Conservation (phyloP, 805 yeast genomes). For the Yamadazyma sp. region DNA sequence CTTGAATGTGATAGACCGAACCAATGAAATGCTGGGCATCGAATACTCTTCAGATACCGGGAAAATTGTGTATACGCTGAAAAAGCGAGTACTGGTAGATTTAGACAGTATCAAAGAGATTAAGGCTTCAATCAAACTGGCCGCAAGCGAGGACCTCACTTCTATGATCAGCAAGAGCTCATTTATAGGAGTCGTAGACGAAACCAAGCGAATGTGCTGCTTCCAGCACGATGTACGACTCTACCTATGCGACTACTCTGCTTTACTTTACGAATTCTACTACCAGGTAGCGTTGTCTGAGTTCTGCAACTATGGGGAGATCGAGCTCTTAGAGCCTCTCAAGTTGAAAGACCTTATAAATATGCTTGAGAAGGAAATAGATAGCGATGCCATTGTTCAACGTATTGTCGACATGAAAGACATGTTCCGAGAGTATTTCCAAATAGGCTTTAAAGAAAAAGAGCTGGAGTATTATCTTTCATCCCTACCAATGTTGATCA, state of each 20-base stretch:
- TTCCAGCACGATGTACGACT: conserved; percentile 80
- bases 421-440: conserved; percentile 83
- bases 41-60: too few species aligned
- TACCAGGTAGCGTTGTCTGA: conserved; percentile 79
- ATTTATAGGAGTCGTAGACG: conserved; percentile 83
- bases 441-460: conserved; percentile 42
- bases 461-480: conserved; percentile 37
- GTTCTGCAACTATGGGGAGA: conserved; percentile 76
- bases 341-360: conserved; percentile 34
- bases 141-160: conserved; percentile 55
- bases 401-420: conserved; percentile 52
- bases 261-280: conserved; percentile 64
- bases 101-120: conserved; percentile 62
- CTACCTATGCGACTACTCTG: conserved; percentile 77
- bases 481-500: conserved; percentile 67
- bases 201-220: conserved; percentile 66
- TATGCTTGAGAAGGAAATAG: conserved; percentile 28
- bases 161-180: conserved; percentile 66
- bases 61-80: conserved; percentile 8
- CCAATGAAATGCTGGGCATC: too few species aligned
- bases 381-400: conserved; percentile 2
- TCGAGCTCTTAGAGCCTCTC: conserved; percentile 23
- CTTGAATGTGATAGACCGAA: too few species aligned
- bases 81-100: conserved; percentile 37
- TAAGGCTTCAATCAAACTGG: conserved; percentile 47